A percentile compares a stretch with the other conserved stretches of the same genome.
These are phyloP conservation scores for Scalesia atractyloides DNA, from an alignment of 129 eudicot species.

Conservation along the genomic window DNA sequence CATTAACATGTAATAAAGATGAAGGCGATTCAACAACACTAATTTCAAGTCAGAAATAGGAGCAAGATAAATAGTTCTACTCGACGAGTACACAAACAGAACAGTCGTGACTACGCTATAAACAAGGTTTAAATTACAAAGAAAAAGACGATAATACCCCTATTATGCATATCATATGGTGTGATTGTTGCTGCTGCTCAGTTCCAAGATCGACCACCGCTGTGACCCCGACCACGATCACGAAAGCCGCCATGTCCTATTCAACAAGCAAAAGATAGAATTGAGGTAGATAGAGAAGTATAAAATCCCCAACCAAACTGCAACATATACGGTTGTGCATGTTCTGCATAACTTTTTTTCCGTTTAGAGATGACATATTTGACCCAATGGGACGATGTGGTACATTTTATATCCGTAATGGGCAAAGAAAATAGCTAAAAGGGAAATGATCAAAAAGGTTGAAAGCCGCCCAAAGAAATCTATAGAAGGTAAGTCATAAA, in stretches of 20 bases:
- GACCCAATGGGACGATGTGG: background rate
- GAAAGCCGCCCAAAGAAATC: background rate
- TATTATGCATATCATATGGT: background rate
- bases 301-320: too few species aligned
- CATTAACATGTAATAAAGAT: background rate
- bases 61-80: conserved; percentile 5
- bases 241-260: conserved; percentile 72
- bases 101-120: conserved; percentile 15
- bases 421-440: background rate
- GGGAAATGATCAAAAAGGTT: background rate
- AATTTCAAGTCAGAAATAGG: conserved; percentile 6
- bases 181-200: conserved; percentile 22
- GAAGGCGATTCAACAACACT: background rate
- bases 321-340: too few species aligned
- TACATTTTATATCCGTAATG: background rate
- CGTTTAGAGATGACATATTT: too few species aligned
- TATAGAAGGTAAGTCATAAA: background rate
- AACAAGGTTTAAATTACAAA: conserved; percentile 9
- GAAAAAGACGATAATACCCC: conserved; percentile 10
- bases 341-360: too few species aligned
- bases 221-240: conserved; percentile 86
- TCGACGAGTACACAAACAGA: conserved; percentile 7
- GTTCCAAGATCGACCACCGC: conserved; percentile 80
- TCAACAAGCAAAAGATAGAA: background rate
- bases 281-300: background rate